Conservation (phyloP, 257 asterid genomes). For the Rauvolfia tetraphylla region DNA sequence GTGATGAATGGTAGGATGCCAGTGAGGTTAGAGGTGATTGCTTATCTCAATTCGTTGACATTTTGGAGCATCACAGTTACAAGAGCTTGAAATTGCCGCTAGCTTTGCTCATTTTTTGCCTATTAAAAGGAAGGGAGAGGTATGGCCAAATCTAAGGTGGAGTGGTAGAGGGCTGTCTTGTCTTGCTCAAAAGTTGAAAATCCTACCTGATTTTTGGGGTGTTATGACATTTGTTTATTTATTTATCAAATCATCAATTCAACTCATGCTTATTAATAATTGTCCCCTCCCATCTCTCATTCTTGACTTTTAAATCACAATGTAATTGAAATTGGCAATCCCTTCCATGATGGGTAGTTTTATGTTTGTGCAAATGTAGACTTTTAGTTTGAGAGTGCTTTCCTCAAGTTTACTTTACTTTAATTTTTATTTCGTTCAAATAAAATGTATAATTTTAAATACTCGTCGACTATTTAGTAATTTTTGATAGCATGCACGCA, state of each 20-base stretch:
- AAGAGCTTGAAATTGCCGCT: constrained; percentile 9
- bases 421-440: too few relatives aligned
- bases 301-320: constrained; percentile 27
- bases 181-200: constrained; percentile 28
- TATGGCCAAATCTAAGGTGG: constrained; percentile 13
- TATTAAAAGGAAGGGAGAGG: neutral
- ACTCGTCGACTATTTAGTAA: too few relatives aligned
- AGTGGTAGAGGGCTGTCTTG: constrained; percentile 22
- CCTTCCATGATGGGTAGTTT: constrained; percentile 22
- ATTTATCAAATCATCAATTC: constrained; percentile 11
- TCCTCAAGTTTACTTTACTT: too few relatives aligned
- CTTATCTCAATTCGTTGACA: constrained; percentile 43
- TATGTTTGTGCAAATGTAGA: neutral
- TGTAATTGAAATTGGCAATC: constrained; percentile 22
- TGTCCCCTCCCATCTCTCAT: neutral
- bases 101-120: neutral
- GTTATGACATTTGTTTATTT: neutral
- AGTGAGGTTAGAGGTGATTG: constrained; percentile 19
- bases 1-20: constrained; percentile 1
- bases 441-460: too few relatives aligned
- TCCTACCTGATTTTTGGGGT: constrained; percentile 26
- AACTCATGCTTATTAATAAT: neutral
- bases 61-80: constrained; percentile 27
- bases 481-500: too few relatives aligned
- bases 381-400: neutral